Evolutionary conservation across 305 asterid genomes (phyloP), one percentile per base, ranked within the genome.

Genomic region (Fraxinus sp.): DNA sequence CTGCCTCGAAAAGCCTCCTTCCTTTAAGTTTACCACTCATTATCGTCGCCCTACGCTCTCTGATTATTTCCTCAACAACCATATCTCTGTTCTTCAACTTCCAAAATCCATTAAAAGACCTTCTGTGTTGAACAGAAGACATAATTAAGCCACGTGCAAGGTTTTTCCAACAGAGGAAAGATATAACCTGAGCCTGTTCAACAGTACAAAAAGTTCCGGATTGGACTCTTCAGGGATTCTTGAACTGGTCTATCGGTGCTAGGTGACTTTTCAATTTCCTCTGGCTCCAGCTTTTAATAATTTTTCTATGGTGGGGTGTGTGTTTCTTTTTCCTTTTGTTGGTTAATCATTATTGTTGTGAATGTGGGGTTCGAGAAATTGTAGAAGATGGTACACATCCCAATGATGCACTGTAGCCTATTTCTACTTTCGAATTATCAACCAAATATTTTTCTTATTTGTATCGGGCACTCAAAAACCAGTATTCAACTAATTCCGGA

Each of bases 1-100:
- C 41, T 22, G 84, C 86, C 32, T 20, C 11, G 59, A 90, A 92
- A 83, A 92, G 89, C 66, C 89, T 85, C 62, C 90, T 80, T 8
- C 92, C 88, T 80, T 79, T 85, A 11, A 90, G 84, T 78, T 85
- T 88, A 24, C 93, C 92, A 49, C 85, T 86, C 46, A 20, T 72
- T 16, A 88, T 75, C n/a, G 87, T 91, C 2, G 77, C 88, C 88
- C 90, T 85, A 79, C 95, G 82, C 41, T 92, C 91, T 57, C 79
- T 46, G 49, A 90, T 77, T 18, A 89, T 86, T 72, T 92, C 95
- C 73, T 86, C 86, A 52, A 86, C 86, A 2, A 82, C 86, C 43
- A 32, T 10, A 10, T 82, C 89, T 49, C 76, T 81, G 7, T 82
- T 81, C 32, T 70, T 86, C 30, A 76, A 57, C 28, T 46, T 80